A percentile compares a stretch with the other conserved stretches of the same genome.
phyloP scores from a whole-genome alignment of 2,329 filamentous ascomycete genomes.

The Trichoderma atroviride region DNA sequence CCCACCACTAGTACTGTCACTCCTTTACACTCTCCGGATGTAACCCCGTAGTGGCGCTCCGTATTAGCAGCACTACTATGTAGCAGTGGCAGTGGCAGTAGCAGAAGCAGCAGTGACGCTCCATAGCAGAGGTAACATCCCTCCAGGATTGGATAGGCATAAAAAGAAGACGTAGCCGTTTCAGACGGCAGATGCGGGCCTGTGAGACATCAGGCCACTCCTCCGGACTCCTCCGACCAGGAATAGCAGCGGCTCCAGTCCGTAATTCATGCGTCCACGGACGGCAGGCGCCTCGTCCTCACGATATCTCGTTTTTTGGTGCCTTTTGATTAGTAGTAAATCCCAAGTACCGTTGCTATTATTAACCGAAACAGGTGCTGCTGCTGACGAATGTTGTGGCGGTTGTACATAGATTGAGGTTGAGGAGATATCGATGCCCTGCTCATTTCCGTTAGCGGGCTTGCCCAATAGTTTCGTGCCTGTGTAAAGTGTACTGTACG shows the following conservation, averaged over 20 bases:
- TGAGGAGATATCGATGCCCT: neutral
- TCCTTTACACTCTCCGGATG: neutral
- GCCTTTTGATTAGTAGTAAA: neutral
- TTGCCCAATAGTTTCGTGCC: neutral
- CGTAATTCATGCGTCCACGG: neutral
- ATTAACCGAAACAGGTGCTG: constrained; percentile 3
- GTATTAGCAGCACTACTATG: neutral
- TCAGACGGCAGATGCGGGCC: neutral
- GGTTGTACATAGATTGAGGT: neutral
- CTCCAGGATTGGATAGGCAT: neutral
- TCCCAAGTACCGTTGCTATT: neutral
- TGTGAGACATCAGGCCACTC: constrained; percentile 22
- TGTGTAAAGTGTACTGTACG: neutral
- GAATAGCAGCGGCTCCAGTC: neutral
- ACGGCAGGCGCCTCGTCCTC: neutral
- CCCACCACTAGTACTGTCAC: neutral
- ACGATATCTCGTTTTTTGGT: neutral
- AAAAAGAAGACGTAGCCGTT: neutral
- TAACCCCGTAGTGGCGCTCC: neutral
- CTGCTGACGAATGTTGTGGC: constrained; percentile 6
- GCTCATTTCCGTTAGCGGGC: neutral
- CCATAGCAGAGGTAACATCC: neutral
- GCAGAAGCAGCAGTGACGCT: neutral
- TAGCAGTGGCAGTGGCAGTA: neutral
- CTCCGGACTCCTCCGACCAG: neutral